Base-by-base conservation (phyloP, 805 yeast species). In the Lachancea lanzarotensis region DNA sequence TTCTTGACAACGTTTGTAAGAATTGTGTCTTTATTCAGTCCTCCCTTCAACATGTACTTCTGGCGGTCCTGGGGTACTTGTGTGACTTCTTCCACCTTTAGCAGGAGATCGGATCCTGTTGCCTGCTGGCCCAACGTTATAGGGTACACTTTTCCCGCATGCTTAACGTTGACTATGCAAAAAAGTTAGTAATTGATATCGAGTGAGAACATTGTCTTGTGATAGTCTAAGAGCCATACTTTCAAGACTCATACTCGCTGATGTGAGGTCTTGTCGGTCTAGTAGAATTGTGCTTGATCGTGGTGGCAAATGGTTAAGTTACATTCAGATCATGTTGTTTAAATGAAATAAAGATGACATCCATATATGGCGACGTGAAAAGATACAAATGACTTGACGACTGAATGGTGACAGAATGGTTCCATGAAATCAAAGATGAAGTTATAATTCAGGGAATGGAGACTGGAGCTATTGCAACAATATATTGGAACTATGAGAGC, bases 21-120 rank as follows among this genome's bases (percentile, higher is more conserved):
- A 3, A 67, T 53, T 10, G 69, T 59, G 48, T 84, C 90, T 65
- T 88, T 91, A 45, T 74, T 73, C 56, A 93, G 68, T 62, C 89
- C 95, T 35, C 96, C 96, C 68, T 86, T 89, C 42, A 88, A 77
- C 60, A 93, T 74, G 49, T 90, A 82, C 69, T 91, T 91, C 68
- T 93, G 98, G 54, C 96, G 81, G 44, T 79, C 84, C 1, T 81
- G 77, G n/a, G 96, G 95, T 45, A 93, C 87, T 47, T 79, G 79
- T 2, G 98, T 91, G 46, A 78, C 62, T 18, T 79, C 76, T 53
- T 76, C 81, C 45, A 93, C 80, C 63, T 82, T 81, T 38, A 71
- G 66, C 62, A 89, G 91, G 63, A 76, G 68, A 40, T 74, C 81
- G 27, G 82, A 68, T 3, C 75, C 80, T 17, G 65, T 59, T 12